These are phyloP conservation scores for Acanthamoeba royreba DNA, from an alignment of 208 protist species.

Conservation along the genomic window DNA sequence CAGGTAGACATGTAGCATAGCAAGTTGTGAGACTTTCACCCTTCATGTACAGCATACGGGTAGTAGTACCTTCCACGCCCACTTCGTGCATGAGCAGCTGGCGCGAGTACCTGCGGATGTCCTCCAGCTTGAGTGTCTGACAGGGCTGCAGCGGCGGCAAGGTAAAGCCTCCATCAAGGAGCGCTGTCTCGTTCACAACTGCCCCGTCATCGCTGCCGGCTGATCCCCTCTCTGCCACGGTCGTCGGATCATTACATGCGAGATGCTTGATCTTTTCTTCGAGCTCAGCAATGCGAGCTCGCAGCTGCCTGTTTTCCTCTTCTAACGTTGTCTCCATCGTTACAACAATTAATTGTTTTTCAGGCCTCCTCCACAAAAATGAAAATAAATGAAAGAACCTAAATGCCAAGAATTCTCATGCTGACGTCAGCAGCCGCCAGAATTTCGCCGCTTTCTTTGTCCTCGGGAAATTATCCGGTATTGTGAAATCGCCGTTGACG, in stretches of 20 bases:
- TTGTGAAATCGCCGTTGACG: no score
- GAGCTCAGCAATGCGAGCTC: background rate
- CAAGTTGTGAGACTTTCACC: background rate
- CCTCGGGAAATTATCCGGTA: no score
- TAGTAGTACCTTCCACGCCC: conserved; percentile 50
- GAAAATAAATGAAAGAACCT: no score
- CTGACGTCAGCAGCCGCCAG: no score
- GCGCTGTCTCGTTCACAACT: background rate
- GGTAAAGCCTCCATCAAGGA: background rate
- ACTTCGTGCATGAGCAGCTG: conserved; percentile 70
- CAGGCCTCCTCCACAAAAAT: no score
- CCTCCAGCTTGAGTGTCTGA: background rate
- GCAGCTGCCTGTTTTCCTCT: background rate
- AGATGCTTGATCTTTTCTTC: background rate
- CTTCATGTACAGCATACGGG: no score
- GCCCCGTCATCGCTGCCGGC: background rate
- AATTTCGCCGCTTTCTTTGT: no score
- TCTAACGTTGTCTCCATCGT: background rate
- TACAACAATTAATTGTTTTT: no score
- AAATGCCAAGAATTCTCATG: no score
- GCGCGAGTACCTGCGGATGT: conserved; percentile 65
- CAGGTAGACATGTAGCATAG: background rate
- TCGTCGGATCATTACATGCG: background rate
- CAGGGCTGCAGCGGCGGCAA: background rate
- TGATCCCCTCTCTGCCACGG: background rate